These are phyloP conservation scores for Ogataea thermomethanolica DNA, from an alignment of 805 yeast species.

Conservation along the genomic window DNA sequence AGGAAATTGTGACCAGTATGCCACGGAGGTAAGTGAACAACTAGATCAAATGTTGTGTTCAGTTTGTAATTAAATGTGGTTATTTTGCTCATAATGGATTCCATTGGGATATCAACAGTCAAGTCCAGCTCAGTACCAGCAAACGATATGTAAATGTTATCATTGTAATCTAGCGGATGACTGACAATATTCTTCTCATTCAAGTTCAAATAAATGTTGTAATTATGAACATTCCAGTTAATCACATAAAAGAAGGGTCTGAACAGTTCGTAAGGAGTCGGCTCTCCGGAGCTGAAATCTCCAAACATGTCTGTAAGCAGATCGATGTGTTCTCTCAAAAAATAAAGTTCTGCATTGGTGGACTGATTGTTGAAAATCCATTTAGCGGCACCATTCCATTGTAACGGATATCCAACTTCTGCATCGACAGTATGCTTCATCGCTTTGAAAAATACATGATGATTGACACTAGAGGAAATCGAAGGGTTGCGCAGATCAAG, in stretches of 20 bases:
- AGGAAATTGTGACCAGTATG: constrained; percentile 77
- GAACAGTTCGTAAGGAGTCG: constrained; percentile 70
- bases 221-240: constrained; percentile 55
- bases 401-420: constrained; percentile 64
- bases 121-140: constrained; percentile 57
- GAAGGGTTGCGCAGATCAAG: constrained; percentile 54
- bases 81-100: constrained; percentile 47
- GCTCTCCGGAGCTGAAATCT: constrained; percentile 75
- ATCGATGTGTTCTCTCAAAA: constrained; percentile 79
- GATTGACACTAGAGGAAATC: constrained; percentile 81
- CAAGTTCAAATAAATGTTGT: constrained; percentile 67
- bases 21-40: constrained; percentile 85
- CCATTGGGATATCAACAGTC: constrained; percentile 54
- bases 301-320: constrained; percentile 65
- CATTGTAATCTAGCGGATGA: constrained; percentile 80
- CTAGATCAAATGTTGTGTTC: constrained; percentile 58
- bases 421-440: constrained; percentile 52
- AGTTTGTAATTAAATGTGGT: constrained; percentile 50
- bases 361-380: constrained; percentile 65
- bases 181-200: constrained; percentile 87
- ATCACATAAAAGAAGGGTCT: constrained; percentile 65
- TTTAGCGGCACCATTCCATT: constrained; percentile 75
- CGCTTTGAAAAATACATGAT: constrained; percentile 70
- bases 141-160: constrained; percentile 72
- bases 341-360: constrained; percentile 51